These are phyloP conservation scores for Eucalyptus sideroxylon DNA, from an alignment of 345 rosid species.

Conservation along the genomic window DNA sequence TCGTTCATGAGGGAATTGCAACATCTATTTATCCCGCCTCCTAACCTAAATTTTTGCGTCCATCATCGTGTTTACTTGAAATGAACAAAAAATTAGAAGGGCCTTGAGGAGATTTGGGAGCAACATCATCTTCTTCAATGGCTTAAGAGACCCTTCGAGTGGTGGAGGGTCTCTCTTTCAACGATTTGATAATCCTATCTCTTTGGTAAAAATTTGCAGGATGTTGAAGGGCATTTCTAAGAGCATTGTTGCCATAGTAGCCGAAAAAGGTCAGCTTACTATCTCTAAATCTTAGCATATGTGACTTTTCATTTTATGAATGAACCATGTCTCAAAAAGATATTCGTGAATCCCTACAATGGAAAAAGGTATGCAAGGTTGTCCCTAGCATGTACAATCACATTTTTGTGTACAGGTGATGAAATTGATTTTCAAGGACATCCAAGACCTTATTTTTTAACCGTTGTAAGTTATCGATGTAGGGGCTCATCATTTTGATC, in stretches of 20 bases:
- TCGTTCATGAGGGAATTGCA: not conserved
- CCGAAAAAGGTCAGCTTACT: slow-evolving; percentile 23
- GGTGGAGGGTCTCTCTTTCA: slow-evolving; percentile 29
- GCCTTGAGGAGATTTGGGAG: slow-evolving; percentile 40
- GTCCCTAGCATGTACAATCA: not conserved
- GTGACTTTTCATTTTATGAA: not conserved
- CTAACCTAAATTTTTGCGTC: not conserved
- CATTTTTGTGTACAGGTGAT: not conserved
- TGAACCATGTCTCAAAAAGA: not conserved
- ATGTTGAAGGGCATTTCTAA: slow-evolving; percentile 27
- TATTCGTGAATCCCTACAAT: not conserved
- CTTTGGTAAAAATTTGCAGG: slow-evolving; percentile 6
- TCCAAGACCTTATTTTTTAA: not conserved
- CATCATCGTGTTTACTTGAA: not conserved
- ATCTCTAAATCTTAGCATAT: not conserved
- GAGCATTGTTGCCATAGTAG: slow-evolving; percentile 38
- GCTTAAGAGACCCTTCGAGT: slow-evolving; percentile 63
- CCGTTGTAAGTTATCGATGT: not conserved
- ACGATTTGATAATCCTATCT: not conserved
- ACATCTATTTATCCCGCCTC: not conserved
- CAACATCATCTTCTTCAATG: slow-evolving; percentile 61
- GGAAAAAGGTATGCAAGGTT: not conserved
- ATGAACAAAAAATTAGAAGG: slow-evolving; percentile 21
- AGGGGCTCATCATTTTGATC: slow-evolving; percentile 67
- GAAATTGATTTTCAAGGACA: not conserved